Percentiles rank a stretch among this genome's conserved stretches.
Evolutionary conservation across 805 yeast genomes (phyloP).

Genomic region (Suhomyces sp.): DNA sequence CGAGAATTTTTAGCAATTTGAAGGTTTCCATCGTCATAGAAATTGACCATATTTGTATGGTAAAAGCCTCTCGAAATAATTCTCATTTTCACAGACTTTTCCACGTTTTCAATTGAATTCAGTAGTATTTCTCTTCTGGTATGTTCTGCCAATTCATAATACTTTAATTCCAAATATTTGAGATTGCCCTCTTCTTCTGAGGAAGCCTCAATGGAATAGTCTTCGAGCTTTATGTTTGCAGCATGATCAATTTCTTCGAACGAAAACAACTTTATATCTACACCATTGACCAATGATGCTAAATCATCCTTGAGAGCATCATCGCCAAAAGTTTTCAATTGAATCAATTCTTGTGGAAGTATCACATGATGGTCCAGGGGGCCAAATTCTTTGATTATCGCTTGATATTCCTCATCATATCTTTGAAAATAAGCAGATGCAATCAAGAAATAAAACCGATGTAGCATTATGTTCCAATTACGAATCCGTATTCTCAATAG

Average conservation of each 20-base stretch:
- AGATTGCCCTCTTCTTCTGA: conserved; percentile 9
- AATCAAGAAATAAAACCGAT: conserved; percentile 73
- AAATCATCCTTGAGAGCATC: conserved; percentile 18
- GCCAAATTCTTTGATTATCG: conserved; percentile 19
- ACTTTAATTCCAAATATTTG: conserved; percentile 28
- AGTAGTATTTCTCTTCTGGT: conserved; percentile 33
- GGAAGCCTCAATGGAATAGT: conserved; percentile 3
- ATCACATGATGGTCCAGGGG: conserved; percentile 4
- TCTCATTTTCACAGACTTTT: conserved; percentile 22
- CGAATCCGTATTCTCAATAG: conserved; percentile 35
- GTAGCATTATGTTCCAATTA: conserved; percentile 59
- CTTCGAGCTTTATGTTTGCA: conserved; percentile 1
- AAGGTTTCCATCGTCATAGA: conserved; percentile 28
- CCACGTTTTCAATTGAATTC: conserved; percentile 30
- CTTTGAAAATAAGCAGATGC: conserved; percentile 71
- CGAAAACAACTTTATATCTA: conserved; percentile 10
- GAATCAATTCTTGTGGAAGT: conserved; percentile 8
- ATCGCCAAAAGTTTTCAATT: conserved; percentile 7
- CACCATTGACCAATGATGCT: conserved; percentile 21
- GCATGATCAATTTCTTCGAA: conserved; percentile 6
- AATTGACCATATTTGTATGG: conserved; percentile 9
- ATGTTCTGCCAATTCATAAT: conserved; percentile 36
- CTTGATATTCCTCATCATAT: conserved; percentile 34
- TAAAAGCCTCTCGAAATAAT: conserved; percentile 22
- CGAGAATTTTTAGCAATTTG: conserved; percentile 35